Conservation (phyloP, 1,139 yeast species). For the Yamadazyma diddensiae region DNA sequence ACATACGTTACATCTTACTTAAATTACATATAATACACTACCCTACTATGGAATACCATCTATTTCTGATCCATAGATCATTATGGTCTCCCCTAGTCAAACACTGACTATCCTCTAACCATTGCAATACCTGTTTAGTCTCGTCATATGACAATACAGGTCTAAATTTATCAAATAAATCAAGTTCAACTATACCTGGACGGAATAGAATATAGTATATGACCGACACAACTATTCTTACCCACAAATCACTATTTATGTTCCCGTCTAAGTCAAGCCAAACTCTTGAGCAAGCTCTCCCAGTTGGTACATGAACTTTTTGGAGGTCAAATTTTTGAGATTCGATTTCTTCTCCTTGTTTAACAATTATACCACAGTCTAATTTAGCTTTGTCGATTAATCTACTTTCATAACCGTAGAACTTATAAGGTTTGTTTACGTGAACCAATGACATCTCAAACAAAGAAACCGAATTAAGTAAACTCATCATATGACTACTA, state of each 20-base stretch:
- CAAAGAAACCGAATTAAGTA: conserved; percentile 45
- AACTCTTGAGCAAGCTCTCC: conserved; percentile 60
- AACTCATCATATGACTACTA: conserved; percentile 54
- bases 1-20: too few species aligned
- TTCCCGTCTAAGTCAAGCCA: conserved; percentile 73
- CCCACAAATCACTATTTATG: conserved; percentile 61
- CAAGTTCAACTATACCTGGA: conserved; percentile 58
- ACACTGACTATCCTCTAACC: conserved; percentile 52
- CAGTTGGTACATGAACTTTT: conserved; percentile 48
- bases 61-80: conserved; percentile 49
- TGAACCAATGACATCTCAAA: conserved; percentile 41
- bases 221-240: conserved; percentile 46
- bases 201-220: conserved; percentile 52
- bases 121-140: conserved; percentile 46
- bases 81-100: conserved; percentile 34
- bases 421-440: conserved; percentile 49
- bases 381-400: conserved; percentile 57
- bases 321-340: conserved; percentile 2
- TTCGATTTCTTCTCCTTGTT: conserved; percentile 7
- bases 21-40: conserved; percentile 2
- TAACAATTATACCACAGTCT: conserved; percentile 58
- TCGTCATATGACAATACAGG: conserved; percentile 50
- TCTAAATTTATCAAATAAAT: conserved; percentile 32
- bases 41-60: conserved; percentile 53
- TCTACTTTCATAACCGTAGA: conserved; percentile 61